Evolutionary conservation across 352 stramenopile species (phyloP).

Genomic region (Pythium phragmitis): DNA sequence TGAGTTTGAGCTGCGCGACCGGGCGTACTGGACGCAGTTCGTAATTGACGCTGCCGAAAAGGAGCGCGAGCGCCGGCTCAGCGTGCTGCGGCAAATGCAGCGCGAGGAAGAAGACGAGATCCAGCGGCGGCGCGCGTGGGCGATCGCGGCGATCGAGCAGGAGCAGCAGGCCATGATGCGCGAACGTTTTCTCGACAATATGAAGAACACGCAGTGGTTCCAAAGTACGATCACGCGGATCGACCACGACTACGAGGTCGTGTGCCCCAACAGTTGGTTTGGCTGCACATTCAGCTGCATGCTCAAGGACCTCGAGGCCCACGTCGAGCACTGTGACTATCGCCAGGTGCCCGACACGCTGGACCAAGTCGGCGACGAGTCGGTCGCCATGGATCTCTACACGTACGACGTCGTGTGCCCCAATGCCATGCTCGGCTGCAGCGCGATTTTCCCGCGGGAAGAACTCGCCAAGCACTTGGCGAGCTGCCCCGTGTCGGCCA

Average conservation of each 20-base stretch:
- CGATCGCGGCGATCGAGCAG: conserved; percentile 76
- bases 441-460: conserved; percentile 73
- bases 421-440: conserved; percentile 79
- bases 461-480: conserved; percentile 64
- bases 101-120: conserved; percentile 75
- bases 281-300: conserved; percentile 86
- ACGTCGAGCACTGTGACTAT: conserved; percentile 67
- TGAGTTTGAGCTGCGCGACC: conserved; percentile 33
- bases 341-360: conserved; percentile 76
- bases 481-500: conserved; percentile 64
- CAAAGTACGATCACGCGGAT: conserved; percentile 81
- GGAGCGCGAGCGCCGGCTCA: conserved; percentile 63
- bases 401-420: conserved; percentile 86
- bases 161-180: conserved; percentile 80
- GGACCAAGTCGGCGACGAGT: conserved; percentile 59
- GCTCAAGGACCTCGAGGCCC: conserved; percentile 70
- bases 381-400: conserved; percentile 56
- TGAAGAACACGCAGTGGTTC: conserved; percentile 90
- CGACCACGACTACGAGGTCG: conserved; percentile 79
- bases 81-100: conserved; percentile 68
- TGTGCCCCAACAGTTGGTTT: conserved; percentile 86
- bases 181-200: conserved; percentile 85
- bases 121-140: conserved; percentile 60
- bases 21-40: conserved; percentile 78
- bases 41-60: conserved; percentile 82